Conservation (phyloP, 306 rosid genomes). For the Leucaena leucocephala region DNA sequence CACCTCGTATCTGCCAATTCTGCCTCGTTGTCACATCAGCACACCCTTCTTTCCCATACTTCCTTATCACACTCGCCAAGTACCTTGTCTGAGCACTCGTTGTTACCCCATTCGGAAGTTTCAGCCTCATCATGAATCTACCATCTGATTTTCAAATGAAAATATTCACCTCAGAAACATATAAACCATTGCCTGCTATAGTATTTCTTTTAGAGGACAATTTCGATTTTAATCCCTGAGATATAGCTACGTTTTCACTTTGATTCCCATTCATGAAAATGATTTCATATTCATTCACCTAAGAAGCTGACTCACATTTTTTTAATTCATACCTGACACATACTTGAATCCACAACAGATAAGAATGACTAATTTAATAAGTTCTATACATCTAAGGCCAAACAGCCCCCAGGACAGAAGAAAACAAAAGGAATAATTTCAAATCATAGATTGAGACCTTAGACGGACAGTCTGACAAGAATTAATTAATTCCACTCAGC, state of each 20-base stretch:
- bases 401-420: no score
- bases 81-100: conserved; percentile 83
- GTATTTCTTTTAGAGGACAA: neutral
- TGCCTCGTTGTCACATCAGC: conserved; percentile 95
- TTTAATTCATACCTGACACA: neutral
- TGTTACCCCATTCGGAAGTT: conserved; percentile 94
- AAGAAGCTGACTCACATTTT: no score
- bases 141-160: conserved; percentile 59
- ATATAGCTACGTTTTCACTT: neutral
- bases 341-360: neutral
- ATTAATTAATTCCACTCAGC: neutral
- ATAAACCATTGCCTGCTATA: neutral
- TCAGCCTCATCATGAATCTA: conserved; percentile 96
- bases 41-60: conserved; percentile 91
- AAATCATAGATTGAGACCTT: neutral
- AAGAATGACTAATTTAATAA: no score
- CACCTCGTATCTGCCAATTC: conserved; percentile 96
- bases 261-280: neutral
- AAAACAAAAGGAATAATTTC: neutral
- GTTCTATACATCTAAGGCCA: neutral
- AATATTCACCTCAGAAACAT: neutral
- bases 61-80: conserved; percentile 77
- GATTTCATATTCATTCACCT: no score
- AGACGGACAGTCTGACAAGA: neutral
- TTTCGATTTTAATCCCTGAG: neutral